phyloP scores from a whole-genome alignment of 768 basidiomycete species.

The Boletus vermiculosoides region DNA sequence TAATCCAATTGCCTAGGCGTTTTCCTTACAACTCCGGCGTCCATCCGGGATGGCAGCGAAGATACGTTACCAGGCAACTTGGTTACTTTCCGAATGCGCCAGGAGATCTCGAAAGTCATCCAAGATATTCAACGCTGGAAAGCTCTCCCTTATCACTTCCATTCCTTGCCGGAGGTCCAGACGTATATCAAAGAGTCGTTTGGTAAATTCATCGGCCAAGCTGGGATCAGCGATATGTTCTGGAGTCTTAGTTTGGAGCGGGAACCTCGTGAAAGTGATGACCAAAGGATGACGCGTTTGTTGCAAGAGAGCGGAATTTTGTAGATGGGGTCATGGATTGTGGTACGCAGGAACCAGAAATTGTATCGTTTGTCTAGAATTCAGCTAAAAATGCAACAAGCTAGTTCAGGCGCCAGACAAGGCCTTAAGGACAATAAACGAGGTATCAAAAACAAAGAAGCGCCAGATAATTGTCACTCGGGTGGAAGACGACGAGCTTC shows the following conservation, averaged over 20 bases:
- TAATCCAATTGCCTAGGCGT: not conserved
- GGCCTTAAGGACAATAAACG: too few relatives aligned
- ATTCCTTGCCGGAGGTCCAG: not conserved
- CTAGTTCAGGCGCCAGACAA: not conserved
- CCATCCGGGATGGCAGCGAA: not conserved
- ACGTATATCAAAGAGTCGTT: not conserved
- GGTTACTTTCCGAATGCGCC: not conserved
- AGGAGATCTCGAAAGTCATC: not conserved
- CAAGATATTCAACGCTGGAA: not conserved
- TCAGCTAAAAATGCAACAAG: not conserved
- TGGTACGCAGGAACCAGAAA: not conserved
- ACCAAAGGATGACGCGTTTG: not conserved
- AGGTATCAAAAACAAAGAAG: too few relatives aligned
- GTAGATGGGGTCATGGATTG: not conserved
- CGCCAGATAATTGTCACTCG: not conserved
- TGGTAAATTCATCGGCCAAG: not conserved
- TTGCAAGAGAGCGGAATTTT: not conserved
- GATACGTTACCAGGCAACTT: not conserved
- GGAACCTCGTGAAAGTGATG: not conserved
- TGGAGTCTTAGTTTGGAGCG: not conserved
- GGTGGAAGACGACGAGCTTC: not conserved
- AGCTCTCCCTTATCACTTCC: not conserved
- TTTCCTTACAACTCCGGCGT: not conserved
- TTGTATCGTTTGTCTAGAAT: not conserved
- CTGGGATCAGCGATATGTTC: not conserved